Evolutionary conservation across 1,284 basidiomycete genomes (phyloP).

Genomic region (Takashimella koratensis): DNA sequence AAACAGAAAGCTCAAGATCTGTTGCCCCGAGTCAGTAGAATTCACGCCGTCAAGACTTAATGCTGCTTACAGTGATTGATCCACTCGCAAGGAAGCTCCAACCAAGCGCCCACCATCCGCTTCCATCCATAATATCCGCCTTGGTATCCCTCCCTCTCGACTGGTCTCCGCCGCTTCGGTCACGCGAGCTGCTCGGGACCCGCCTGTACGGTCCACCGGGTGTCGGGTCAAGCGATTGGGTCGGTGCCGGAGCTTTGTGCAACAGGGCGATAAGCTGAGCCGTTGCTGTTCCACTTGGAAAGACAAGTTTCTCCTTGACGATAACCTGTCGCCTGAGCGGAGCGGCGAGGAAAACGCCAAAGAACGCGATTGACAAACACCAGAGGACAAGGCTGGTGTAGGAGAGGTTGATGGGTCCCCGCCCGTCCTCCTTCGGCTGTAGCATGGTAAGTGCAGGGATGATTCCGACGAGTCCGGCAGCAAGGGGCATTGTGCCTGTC

Average conservation of each 20-base stretch:
- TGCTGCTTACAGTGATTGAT: conserved; percentile 66
- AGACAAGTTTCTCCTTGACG: conserved; percentile 86
- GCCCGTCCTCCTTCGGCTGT: conserved; percentile 68
- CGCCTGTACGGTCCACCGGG: conserved; percentile 24
- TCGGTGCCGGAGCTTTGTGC: conserved; percentile 53
- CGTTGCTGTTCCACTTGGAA: conserved; percentile 94
- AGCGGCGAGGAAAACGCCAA: conserved; percentile 91
- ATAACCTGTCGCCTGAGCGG: conserved; percentile 95
- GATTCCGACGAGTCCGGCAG: conserved; percentile 92
- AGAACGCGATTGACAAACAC: conserved; percentile 72
- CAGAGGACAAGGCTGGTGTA: conserved; percentile 71
- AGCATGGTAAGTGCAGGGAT: conserved; percentile 83
- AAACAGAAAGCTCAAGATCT: conserved; percentile 67
- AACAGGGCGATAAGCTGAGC: conserved; percentile 91
- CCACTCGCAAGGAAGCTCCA: conserved; percentile 73
- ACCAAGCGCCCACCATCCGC: conserved; percentile 67
- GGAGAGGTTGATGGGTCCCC: conserved; percentile 66
- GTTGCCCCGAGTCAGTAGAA: conserved; percentile 2
- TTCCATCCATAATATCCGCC: conserved; percentile 51
- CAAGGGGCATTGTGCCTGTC: conserved; percentile 78
- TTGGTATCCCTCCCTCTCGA: conserved; percentile 35
- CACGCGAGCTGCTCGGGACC: conserved; percentile 12
- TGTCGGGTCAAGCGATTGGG: conserved; percentile 13
- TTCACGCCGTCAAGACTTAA: too few species aligned
- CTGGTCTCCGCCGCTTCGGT: background rate